Conservation (phyloP, 495 filamentous ascomycete genomes). For the Cercophora scortea region DNA sequence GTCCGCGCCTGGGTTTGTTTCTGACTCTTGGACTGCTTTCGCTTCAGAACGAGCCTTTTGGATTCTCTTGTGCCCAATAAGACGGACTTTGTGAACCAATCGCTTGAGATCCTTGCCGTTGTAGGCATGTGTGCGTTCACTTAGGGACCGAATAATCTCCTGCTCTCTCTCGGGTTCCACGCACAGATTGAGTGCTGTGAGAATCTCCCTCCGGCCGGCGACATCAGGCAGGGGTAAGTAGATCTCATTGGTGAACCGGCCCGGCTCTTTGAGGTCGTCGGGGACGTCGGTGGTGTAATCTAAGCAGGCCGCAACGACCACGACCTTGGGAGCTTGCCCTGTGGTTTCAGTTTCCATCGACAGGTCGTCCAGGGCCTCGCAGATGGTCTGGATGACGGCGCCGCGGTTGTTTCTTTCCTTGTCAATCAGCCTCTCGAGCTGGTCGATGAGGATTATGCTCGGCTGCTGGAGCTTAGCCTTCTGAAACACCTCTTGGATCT, state of each 20-base stretch:
- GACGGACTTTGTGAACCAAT: constrained; percentile 32
- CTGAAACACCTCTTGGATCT: constrained; percentile 63
- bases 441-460: constrained; percentile 76
- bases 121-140: constrained; percentile 47
- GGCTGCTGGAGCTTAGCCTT: constrained; percentile 66
- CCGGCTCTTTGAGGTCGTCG: constrained; percentile 56
- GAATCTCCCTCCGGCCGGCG: constrained; percentile 62
- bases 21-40: constrained; percentile 5
- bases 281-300: constrained; percentile 70
- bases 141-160: constrained; percentile 33
- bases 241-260: constrained; percentile 63
- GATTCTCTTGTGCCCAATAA: constrained; percentile 15
- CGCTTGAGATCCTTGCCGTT: constrained; percentile 40
- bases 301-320: constrained; percentile 69
- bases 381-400: constrained; percentile 40
- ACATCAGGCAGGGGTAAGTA: constrained; percentile 75
- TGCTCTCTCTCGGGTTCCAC: constrained; percentile 27
- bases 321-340: constrained; percentile 33
- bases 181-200: constrained; percentile 43
- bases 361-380: constrained; percentile 45
- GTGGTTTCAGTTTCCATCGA: constrained; percentile 24
- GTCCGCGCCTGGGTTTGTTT: neutral
- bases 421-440: constrained; percentile 66
- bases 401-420: constrained; percentile 47
- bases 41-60: neutral